Percentiles rank a stretch among this genome's conserved stretches.
Conservation (phyloP, 1,284 basidiomycete genomes). For the Leccinum fuscescens region DNA sequence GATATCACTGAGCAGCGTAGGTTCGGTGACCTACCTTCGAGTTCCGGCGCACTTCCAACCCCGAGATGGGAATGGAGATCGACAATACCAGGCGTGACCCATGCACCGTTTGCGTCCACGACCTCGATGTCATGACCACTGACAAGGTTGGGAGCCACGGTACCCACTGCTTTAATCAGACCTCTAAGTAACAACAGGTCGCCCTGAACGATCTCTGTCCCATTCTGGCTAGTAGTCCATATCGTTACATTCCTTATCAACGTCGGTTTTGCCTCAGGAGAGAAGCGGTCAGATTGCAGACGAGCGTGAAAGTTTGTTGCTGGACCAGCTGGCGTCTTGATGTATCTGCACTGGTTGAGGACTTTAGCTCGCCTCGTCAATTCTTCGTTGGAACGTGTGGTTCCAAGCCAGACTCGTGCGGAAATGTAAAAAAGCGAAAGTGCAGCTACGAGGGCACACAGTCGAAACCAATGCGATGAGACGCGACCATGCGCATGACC, state of each 20-base stretch:
- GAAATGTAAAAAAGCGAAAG: conserved; percentile 3
- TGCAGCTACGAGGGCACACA: background rate
- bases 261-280: conserved; percentile 53
- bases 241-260: conserved; percentile 73
- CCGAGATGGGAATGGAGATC: conserved; percentile 84
- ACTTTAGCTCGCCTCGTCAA: conserved; percentile 28
- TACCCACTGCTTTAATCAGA: conserved; percentile 47
- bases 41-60: conserved; percentile 57
- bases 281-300: conserved; percentile 62
- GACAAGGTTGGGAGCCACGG: conserved; percentile 35
- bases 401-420: background rate
- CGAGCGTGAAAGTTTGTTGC: conserved; percentile 52
- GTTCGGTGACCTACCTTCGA: conserved; percentile 39
- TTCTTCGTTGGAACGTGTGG: conserved; percentile 7
- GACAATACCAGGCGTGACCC: conserved; percentile 72
- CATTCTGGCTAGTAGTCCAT: conserved; percentile 70
- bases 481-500: background rate
- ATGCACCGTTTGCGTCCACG: conserved; percentile 58
- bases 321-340: conserved; percentile 45
- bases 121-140: conserved; percentile 35
- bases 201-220: conserved; percentile 60
- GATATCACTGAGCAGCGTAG: too few species aligned
- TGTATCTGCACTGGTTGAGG: conserved; percentile 46
- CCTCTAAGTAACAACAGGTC: conserved; percentile 56
- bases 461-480: conserved; percentile 1